These are phyloP conservation scores for Begonia masoniana DNA, from an alignment of 306 rosid species.

Conservation along the genomic window DNA sequence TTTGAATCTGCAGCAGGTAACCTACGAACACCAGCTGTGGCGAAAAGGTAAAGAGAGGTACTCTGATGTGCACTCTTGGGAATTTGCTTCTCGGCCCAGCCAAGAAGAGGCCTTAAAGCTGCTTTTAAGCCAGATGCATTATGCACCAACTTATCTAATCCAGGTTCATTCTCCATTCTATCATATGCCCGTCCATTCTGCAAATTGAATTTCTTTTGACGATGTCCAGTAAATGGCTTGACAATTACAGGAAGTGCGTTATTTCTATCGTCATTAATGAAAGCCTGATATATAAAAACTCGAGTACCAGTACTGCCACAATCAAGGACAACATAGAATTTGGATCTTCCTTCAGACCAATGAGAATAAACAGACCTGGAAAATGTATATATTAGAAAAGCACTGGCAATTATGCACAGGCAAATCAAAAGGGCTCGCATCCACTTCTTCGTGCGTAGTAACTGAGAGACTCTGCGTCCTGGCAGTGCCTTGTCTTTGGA, in stretches of 20 bases:
- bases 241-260: constrained; percentile 54
- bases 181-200: constrained; percentile 71
- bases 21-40: constrained; percentile 90
- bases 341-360: constrained; percentile 52
- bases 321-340: constrained; percentile 73
- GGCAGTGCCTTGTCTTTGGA: constrained; percentile 47
- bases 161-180: constrained; percentile 92
- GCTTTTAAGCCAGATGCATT: constrained; percentile 47
- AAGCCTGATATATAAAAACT: constrained; percentile 58
- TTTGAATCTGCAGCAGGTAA: constrained; percentile 47
- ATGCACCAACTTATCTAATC: constrained; percentile 65
- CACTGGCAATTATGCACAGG: constrained; percentile 29
- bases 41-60: constrained; percentile 68
- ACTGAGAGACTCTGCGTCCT: constrained; percentile 20
- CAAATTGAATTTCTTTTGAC: constrained; percentile 20
- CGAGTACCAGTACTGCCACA: constrained; percentile 92
- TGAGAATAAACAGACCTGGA: constrained; percentile 39
- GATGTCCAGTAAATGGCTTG: constrained; percentile 24
- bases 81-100: constrained; percentile 83
- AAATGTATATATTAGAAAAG: constrained; percentile 38
- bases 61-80: constrained; percentile 49
- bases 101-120: constrained; percentile 62
- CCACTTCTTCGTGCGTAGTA: constrained; percentile 32
- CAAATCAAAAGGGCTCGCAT: constrained; percentile 27
- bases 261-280: constrained; percentile 24